Evolutionary conservation across 1,284 basidiomycete species (phyloP).

Genomic region (Cryptococcus sp.): DNA sequence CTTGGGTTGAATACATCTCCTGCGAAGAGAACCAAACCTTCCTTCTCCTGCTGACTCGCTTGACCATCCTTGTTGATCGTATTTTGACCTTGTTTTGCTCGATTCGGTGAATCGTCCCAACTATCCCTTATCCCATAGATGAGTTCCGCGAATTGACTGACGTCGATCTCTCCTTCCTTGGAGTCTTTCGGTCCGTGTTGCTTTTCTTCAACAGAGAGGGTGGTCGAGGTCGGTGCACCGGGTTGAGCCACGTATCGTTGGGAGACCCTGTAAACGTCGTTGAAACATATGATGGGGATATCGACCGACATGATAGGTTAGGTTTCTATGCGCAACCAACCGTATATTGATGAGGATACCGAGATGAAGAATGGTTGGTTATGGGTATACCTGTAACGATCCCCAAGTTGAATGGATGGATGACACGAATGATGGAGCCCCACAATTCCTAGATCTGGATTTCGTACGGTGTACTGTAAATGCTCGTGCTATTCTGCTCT

Average conservation of each 20-base stretch:
- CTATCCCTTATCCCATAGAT: slow-evolving; percentile 30
- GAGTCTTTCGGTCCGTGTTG: slow-evolving; percentile 1
- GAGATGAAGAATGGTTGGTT: background rate
- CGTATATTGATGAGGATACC: background rate
- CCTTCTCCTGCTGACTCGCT: slow-evolving; percentile 50
- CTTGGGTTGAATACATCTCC: slow-evolving; percentile 84
- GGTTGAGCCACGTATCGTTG: slow-evolving; percentile 49
- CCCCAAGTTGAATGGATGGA: too few species aligned
- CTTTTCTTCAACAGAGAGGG: slow-evolving; percentile 1
- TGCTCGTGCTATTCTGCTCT: too few species aligned
- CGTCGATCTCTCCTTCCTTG: slow-evolving; percentile 29
- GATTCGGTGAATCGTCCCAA: slow-evolving; percentile 26
- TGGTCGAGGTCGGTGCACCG: slow-evolving; percentile 16
- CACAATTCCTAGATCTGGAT: too few species aligned
- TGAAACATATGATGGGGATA: slow-evolving; percentile 46
- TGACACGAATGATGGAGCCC: too few species aligned
- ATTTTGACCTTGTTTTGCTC: slow-evolving; percentile 49
- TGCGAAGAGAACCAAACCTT: slow-evolving; percentile 79
- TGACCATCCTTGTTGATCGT: slow-evolving; percentile 25
- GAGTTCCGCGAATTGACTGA: slow-evolving; percentile 50
- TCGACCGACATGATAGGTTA: slow-evolving; percentile 10
- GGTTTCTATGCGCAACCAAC: background rate
- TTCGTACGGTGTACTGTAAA: too few species aligned
- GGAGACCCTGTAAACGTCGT: slow-evolving; percentile 56
- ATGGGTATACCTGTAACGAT: too few species aligned